Evolutionary conservation across 2,329 filamentous ascomycete species (phyloP), one percentile per base, ranked within the genome.

Genomic region (Diaporthe ampelina): DNA sequence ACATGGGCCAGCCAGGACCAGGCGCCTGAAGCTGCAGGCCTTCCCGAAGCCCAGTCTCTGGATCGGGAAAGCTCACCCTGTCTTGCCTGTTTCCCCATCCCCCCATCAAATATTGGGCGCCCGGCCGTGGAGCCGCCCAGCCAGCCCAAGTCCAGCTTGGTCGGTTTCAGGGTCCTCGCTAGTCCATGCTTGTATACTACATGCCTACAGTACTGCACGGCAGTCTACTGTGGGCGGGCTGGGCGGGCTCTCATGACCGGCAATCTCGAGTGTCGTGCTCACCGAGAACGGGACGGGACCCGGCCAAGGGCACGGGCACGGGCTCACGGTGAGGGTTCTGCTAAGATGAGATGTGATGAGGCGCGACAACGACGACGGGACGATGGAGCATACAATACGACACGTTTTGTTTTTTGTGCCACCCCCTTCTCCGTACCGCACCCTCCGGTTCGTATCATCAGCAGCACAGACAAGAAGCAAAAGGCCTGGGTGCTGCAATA

Each of bases 31-130:
- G 69, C 40, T 61, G 40, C 69, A 63, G 67, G 67, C 67, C 67
- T 70, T 70, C 67, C 61, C 61, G 61, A 67, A 37, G 45, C 35
- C 45, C n/a, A 67, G 61, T 32, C 61, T 67, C 61, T 67, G 61
- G 43, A 52, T 52, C 61, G 61, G 61, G 61, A 67, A 67, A 37
- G 29, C 45, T 52, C 61, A 37, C 61, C 37, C 37, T 37, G 10
- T 37, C 29, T 5, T 37, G 40, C 57, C 50, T 54, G 29, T 40
- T 56, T 54, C 32, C 45, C 45, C 61, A 67, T 52, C 45, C 11
- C 10, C 61, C 61, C 61, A 52, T 67, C 61, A 52, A 67, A 67
- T 67, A 40, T 15, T 52, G 45, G 45, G 63, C 63, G 63, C 63
- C 63, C 15, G 43, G 29, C 45, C 63, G 63, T 67, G 63, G 63